Percentiles rank a stretch among this genome's conserved stretches.
Evolutionary conservation across 805 yeast genomes (phyloP).

Genomic region (Suhomyces tanzawaensis): DNA sequence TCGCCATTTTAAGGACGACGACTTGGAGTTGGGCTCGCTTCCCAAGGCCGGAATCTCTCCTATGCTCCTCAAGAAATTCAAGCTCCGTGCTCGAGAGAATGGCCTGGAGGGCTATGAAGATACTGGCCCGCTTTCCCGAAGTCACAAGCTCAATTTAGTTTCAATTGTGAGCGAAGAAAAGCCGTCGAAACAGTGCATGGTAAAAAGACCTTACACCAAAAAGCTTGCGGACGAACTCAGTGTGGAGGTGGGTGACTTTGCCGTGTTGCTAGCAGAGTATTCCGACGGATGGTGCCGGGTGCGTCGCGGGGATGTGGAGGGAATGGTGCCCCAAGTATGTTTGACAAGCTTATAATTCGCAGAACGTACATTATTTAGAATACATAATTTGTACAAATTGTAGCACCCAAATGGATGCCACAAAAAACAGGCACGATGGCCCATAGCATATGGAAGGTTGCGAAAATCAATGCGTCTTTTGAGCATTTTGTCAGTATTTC

Average conservation of each 20-base stretch:
- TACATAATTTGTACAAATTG: no score
- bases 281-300: conserved; percentile 43
- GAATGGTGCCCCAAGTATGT: conserved; percentile 36
- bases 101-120: no score
- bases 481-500: no score
- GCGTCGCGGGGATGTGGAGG: conserved; percentile 16
- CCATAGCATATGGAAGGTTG: no score
- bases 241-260: conserved; percentile 30
- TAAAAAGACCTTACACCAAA: conserved; percentile 25
- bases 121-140: no score
- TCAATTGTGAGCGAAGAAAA: not conserved
- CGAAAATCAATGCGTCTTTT: no score
- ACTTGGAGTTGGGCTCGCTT: conserved; percentile 7
- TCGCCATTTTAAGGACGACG: conserved; percentile 17
- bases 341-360: conserved; percentile 14
- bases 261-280: conserved; percentile 21
- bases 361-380: no score
- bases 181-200: conserved; percentile 15
- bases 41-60: conserved; percentile 23
- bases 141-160: not conserved
- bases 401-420: no score
- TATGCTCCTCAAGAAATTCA: conserved; percentile 30
- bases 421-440: no score
- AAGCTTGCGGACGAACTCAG: conserved; percentile 34
- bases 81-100: conserved; percentile 9